Evolutionary conservation across 345 rosid genomes (phyloP), one percentile per base, ranked within the genome.

Genomic region (Syzygium grande): DNA sequence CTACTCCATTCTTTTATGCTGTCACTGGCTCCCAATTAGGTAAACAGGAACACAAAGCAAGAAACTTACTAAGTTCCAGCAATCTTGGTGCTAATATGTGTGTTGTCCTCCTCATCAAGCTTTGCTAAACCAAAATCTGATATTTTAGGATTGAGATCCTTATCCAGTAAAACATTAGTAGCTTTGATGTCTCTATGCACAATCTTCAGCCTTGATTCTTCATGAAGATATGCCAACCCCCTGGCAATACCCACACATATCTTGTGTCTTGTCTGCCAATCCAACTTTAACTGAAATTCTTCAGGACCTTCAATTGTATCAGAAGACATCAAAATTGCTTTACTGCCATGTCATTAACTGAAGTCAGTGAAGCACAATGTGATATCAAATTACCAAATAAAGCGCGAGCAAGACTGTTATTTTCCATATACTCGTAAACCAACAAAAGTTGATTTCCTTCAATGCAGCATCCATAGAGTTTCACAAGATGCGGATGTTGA

Each of bases 181-280:
- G 92, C 84, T 87, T 90, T 92, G 30, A 92, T 89, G 87, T 92
- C 93, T 54, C 93, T 88, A 19, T 92, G 93, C 11, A 92, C 91
- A 27, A 92, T 92, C 87, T 84, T 89, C 12, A 89, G 52, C 77
- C 87, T 87, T 43, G 92, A 90, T 30, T 92, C 93, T 59, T 92
- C 92, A n/a, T 92, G 92, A 30, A 92, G 92, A 84, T 85, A 92
- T 21, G 90, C 89, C 51, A 92, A 84, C 7, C 92, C 93, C 84
- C 43, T 87, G 14, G 92, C 92, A 23, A 90, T 88, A 17, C 92
- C 93, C 65, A 91, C 38, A 83, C 92, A 87, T 80, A 92, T 87
- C 78, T 23, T 86, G 41, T 56, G 88, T 19, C 92, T 87, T 43
- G 89, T 89, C 1, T 11, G 10, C 92, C 90, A 89, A n/a, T 89